These are phyloP conservation scores for Suhomyces panamericanus DNA, from an alignment of 1,139 yeast genomes.

Conservation along the genomic window DNA sequence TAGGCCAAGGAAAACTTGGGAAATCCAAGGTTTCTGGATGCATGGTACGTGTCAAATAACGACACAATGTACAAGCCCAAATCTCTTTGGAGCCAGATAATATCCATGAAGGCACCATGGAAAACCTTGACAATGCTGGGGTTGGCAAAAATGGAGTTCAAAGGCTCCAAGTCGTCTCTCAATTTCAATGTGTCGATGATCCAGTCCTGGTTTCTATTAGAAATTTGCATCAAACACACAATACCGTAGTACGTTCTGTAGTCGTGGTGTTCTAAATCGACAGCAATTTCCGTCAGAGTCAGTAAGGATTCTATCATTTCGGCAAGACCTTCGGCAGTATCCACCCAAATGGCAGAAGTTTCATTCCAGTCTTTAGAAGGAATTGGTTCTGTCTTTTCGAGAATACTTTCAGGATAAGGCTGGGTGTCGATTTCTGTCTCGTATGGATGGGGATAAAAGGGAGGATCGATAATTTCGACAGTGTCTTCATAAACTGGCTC, in stretches of 20 bases:
- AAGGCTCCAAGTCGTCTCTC: constrained; percentile 64
- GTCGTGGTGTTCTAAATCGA: constrained; percentile 98
- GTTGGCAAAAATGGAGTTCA: constrained; percentile 77
- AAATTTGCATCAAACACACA: constrained; percentile 91
- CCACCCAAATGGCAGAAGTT: constrained; percentile 71
- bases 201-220: constrained; percentile 79
- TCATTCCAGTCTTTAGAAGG: constrained; percentile 65
- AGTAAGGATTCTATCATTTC: constrained; percentile 57
- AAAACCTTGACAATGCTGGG: constrained; percentile 82
- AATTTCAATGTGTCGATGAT: constrained; percentile 76
- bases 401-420: constrained; percentile 64
- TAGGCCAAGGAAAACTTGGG: constrained; percentile 85
- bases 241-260: constrained; percentile 86
- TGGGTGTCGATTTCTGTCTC: constrained; percentile 69
- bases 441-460: constrained; percentile 82
- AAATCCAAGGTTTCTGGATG: constrained; percentile 73
- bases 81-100: constrained; percentile 95
- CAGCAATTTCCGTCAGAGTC: constrained; percentile 67
- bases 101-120: constrained; percentile 97
- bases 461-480: constrained; percentile 46
- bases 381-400: constrained; percentile 50
- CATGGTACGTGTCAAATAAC: constrained; percentile 90
- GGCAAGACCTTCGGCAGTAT: constrained; percentile 50
- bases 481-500: constrained; percentile 30
- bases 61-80: constrained; percentile 89